Percentiles rank a stretch among this genome's conserved stretches.
These are phyloP conservation scores for Pyrenophora teres DNA, from an alignment of 2,329 filamentous ascomycete genomes.

Conservation along the genomic window DNA sequence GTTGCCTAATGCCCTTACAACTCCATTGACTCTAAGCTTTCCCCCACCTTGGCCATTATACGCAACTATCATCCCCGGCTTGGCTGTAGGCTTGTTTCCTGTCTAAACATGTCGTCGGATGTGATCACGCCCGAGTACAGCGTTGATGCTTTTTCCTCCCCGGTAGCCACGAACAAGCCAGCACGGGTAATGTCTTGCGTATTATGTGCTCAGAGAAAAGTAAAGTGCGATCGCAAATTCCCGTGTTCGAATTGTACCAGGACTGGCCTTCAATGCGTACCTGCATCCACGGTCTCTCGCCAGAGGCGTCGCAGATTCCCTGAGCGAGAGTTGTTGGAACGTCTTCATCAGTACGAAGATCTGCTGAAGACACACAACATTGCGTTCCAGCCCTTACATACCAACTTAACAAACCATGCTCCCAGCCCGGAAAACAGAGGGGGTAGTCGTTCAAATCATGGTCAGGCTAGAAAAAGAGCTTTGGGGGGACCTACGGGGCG, in stretches of 20 bases:
- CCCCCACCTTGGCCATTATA: neutral
- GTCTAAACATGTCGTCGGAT: slow-evolving; percentile 13
- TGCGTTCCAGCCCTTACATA: slow-evolving; percentile 67
- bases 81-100: neutral
- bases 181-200: slow-evolving; percentile 63
- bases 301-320: slow-evolving; percentile 66
- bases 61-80: neutral
- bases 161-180: slow-evolving; percentile 27
- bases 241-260: slow-evolving; percentile 44
- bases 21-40: neutral
- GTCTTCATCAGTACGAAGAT: slow-evolving; percentile 70
- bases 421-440: slow-evolving; percentile 5
- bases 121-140: slow-evolving; percentile 11
- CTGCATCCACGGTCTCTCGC: slow-evolving; percentile 55
- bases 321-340: slow-evolving; percentile 71
- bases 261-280: slow-evolving; percentile 42
- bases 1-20: slow-evolving; percentile 5
- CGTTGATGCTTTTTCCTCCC: slow-evolving; percentile 1
- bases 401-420: slow-evolving; percentile 20
- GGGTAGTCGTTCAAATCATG: neutral
- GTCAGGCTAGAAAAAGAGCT: neutral
- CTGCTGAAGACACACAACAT: slow-evolving; percentile 69
- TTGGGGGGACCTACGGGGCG: neutral
- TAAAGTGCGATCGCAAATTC: slow-evolving; percentile 47
- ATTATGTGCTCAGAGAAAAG: slow-evolving; percentile 65